These are phyloP conservation scores for Cryphonectria carpinicola DNA, from an alignment of 2,329 filamentous ascomycete species.

Conservation along the genomic window DNA sequence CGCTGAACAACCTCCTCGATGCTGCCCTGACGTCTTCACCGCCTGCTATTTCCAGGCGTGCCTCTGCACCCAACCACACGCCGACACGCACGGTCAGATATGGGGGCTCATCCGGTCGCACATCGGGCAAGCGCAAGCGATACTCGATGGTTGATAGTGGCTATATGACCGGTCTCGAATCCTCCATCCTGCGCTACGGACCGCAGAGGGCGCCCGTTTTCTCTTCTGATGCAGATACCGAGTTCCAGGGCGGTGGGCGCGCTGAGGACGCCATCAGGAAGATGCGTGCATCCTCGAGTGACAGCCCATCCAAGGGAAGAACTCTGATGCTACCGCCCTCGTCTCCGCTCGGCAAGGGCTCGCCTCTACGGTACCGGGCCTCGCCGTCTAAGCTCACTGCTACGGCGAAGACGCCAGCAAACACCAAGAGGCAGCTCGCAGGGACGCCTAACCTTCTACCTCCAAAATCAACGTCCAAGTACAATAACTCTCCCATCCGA, in stretches of 20 bases:
- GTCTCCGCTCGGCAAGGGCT: conserved; percentile 26
- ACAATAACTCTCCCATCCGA: conserved; percentile 28
- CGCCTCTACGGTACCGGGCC: conserved; percentile 23
- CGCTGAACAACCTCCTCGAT: conserved; percentile 16
- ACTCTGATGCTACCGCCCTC: conserved; percentile 26
- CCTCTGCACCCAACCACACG: conserved; percentile 59
- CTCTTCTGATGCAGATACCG: conserved; percentile 74
- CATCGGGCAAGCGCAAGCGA: conserved; percentile 67
- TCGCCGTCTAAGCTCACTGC: conserved; percentile 20
- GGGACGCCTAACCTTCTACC: conserved; percentile 24
- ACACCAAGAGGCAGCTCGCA: conserved; percentile 18
- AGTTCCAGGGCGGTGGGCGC: conserved; percentile 77
- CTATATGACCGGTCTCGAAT: conserved; percentile 95
- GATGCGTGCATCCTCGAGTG: conserved; percentile 88
- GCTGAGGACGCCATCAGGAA: conserved; percentile 96
- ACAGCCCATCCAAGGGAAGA: conserved; percentile 76
- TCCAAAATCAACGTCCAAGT: conserved; percentile 27
- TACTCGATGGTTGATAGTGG: conserved; percentile 87
- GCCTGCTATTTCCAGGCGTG: conserved; percentile 73
- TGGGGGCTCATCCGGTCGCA: conserved; percentile 50
- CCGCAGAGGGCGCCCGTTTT: conserved; percentile 42
- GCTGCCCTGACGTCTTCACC: conserved; percentile 50
- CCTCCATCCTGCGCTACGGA: conserved; percentile 72
- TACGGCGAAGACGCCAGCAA: conserved; percentile 24
- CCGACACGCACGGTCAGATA: conserved; percentile 62